Evolutionary conservation across 192 early-diverging fungal genomes (phyloP).

Genomic region (Phlyctochytrium arcticum): DNA sequence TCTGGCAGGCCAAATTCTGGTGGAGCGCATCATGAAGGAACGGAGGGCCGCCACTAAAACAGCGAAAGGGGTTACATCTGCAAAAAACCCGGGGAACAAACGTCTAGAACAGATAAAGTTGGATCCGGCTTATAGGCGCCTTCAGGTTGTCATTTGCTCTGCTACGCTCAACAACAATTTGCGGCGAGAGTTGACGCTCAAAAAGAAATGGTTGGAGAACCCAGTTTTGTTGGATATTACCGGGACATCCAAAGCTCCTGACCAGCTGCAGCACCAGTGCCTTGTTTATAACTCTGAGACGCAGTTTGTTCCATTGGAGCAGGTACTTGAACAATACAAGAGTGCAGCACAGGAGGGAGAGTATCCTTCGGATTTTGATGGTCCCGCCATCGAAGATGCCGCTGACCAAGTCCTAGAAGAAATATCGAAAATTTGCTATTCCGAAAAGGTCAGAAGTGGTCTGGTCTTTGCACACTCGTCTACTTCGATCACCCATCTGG

Average conservation of each 20-base stretch:
- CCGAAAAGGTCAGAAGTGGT: conserved; percentile 26
- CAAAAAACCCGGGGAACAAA: neutral
- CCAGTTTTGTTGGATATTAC: conserved; percentile 60
- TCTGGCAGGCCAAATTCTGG: conserved; percentile 32
- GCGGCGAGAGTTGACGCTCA: conserved; percentile 43
- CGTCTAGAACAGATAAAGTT: neutral
- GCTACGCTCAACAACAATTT: conserved; percentile 70
- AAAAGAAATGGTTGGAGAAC: conserved; percentile 47
- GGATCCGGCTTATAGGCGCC: neutral
- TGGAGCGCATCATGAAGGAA: conserved; percentile 26
- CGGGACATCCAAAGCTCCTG: conserved; percentile 25
- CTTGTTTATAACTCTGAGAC: conserved; percentile 18
- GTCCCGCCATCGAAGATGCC: neutral
- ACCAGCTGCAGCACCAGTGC: conserved; percentile 23
- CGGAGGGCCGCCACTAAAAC: conserved; percentile 9
- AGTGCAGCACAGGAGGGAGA: conserved; percentile 31
- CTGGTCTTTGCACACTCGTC: conserved; percentile 39
- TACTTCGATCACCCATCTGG: conserved; percentile 23
- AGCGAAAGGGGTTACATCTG: conserved; percentile 2
- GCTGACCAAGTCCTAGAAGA: conserved; percentile 17
- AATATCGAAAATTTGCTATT: conserved; percentile 18
- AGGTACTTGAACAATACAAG: neutral
- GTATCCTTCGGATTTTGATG: neutral
- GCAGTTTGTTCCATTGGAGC: conserved; percentile 4
- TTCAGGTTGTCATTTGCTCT: conserved; percentile 59